Conservation (phyloP, 805 yeast genomes). For the Candida xyloterini region DNA sequence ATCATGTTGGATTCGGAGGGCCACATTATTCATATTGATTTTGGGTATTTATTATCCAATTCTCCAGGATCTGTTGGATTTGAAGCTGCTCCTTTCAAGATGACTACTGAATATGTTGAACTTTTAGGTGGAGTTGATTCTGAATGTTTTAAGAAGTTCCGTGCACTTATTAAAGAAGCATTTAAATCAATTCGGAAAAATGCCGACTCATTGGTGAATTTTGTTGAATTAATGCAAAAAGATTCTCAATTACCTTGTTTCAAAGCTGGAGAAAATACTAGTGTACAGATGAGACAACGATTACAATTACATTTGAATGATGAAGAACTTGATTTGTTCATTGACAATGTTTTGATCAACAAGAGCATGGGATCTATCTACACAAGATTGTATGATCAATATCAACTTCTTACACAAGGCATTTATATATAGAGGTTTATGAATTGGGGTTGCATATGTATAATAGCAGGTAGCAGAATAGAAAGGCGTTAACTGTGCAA, state of each 20-base stretch:
- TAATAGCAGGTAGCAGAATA: conserved; percentile 1
- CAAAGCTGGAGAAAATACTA: conserved; percentile 80
- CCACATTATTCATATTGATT: conserved; percentile 91
- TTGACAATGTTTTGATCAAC: conserved; percentile 70
- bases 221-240: conserved; percentile 92
- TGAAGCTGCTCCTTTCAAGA: conserved; percentile 96
- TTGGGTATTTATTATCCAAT: conserved; percentile 88
- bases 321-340: conserved; percentile 69
- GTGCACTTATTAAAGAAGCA: conserved; percentile 61
- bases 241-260: conserved; percentile 92
- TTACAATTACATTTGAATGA: conserved; percentile 76
- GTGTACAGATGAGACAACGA: conserved; percentile 74
- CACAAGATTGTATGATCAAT: conserved; percentile 92
- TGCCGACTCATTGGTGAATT: conserved; percentile 68
- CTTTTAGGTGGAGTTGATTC: conserved; percentile 77
- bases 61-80: conserved; percentile 97
- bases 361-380: conserved; percentile 85
- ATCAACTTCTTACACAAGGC: conserved; percentile 92
- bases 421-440: conserved; percentile 56
- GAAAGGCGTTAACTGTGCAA: neutral
- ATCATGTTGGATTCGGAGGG: conserved; percentile 96
- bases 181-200: conserved; percentile 72
- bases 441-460: conserved; percentile 7
- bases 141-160: conserved; percentile 57
- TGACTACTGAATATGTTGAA: conserved; percentile 86